These are phyloP conservation scores for Microstegium vimineum DNA, from an alignment of 176 grass and related monocot species.

Conservation along the genomic window DNA sequence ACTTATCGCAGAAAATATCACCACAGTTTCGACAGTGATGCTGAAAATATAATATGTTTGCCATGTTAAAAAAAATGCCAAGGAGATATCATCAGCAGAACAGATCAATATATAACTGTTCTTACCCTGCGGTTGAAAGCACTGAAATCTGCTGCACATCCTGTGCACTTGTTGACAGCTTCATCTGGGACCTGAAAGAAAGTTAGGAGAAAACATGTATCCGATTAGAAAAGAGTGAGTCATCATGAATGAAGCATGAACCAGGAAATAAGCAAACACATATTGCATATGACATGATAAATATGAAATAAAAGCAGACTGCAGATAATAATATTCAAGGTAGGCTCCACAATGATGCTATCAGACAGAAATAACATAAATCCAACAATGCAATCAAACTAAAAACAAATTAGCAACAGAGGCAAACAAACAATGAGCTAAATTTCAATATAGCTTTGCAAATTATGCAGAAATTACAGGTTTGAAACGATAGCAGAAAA, in stretches of 20 bases:
- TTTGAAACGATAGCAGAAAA: background rate
- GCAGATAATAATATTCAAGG: background rate
- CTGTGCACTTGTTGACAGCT: too few species aligned
- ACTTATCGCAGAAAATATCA: too few species aligned
- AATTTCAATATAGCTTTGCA: background rate
- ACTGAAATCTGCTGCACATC: too few species aligned
- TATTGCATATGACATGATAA: background rate
- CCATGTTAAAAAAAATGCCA: too few species aligned
- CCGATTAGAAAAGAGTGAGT: background rate
- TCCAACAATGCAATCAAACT: background rate
- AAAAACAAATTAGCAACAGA: background rate
- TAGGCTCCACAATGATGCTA: background rate
- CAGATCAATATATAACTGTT: too few species aligned
- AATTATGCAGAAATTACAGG: background rate
- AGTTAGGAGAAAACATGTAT: too few species aligned
- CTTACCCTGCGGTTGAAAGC: too few species aligned
- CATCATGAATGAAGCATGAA: background rate
- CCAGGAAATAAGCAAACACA: background rate
- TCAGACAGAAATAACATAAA: background rate
- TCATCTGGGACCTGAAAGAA: too few species aligned
- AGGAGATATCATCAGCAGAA: too few species aligned
- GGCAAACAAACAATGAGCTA: background rate
- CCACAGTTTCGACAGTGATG: too few species aligned
- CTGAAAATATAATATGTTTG: too few species aligned
- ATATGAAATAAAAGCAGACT: background rate